Base-by-base conservation (phyloP, 2,329 filamentous ascomycete genomes). In the Davidsoniella australis region DNA sequence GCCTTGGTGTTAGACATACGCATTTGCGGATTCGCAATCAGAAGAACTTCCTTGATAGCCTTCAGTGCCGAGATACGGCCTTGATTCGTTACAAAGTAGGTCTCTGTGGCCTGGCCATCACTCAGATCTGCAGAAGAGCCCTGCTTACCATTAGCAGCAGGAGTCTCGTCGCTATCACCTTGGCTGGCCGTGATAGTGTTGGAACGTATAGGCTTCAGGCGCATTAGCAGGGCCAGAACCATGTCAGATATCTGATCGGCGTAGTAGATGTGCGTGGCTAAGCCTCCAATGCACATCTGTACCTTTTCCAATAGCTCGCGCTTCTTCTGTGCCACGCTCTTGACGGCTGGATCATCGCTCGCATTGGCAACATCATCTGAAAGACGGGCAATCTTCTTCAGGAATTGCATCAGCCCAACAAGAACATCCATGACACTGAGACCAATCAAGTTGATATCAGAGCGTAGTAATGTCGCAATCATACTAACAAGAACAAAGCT, bases 201-300 rank as follows among this genome's bases (percentile, higher is more conserved):
- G 2, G 66, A 63, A 37, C 64, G 66, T 1, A 66, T 62, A 2
- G 87, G 85, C 62, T 84, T 91, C 26, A 96, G 70, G 17, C 86
- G 80, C 26, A 75, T 67, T 14, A 96, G 67, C 41, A 96, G 80
- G 0, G 85, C 78, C 17, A 79, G 75, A 47, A 95, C 78, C 86
- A 96, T 95, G 63, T 98, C 91, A 1, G 84, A 80, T 49, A 96
- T 85, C 63, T 98, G 91, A 57, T 96, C 89, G 1, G 85, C 85
- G 61, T 98, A 98, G 67, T 98, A 98, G 29, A 95, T 80, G 60
- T 98, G 91, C 0, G 85, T 94, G 2, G 88, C 87, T 24, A 98
- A 69, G 60, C 88, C 78, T n/a, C 86, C 86, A 54, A 95, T 87
- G 64, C 85, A 94, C 56, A 76, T 72, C 61, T 91, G 81, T 14